Conservation (phyloP, 106 monocot species). For the Vanilla planifolia region DNA sequence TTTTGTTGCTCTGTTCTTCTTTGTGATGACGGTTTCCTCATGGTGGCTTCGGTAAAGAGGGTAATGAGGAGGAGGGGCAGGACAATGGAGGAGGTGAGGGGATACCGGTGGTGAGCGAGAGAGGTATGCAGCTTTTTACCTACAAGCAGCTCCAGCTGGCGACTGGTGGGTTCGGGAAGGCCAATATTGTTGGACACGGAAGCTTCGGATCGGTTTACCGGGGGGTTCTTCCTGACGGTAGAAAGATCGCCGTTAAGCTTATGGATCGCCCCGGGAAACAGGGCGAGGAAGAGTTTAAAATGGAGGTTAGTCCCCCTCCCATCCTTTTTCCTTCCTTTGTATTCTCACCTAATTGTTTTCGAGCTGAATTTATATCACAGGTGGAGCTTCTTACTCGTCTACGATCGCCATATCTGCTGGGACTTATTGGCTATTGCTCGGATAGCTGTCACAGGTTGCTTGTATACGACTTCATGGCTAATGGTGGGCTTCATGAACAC, state of each 20-base stretch:
- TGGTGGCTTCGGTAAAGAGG: background rate
- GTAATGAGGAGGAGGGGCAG: conserved; percentile 6
- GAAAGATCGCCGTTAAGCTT: conserved; percentile 92
- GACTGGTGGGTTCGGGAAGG: conserved; percentile 78
- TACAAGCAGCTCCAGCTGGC: conserved; percentile 86
- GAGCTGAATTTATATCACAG: conserved; percentile 20
- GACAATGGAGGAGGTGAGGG: conserved; percentile 8
- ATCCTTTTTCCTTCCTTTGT: background rate
- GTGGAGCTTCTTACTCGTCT: conserved; percentile 68
- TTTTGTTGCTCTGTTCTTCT: background rate
- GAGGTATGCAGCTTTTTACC: conserved; percentile 56
- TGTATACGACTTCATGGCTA: conserved; percentile 84
- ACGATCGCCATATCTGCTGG: conserved; percentile 46
- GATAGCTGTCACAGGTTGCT: conserved; percentile 51
- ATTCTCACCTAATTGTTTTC: background rate
- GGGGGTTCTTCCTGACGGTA: conserved; percentile 67
- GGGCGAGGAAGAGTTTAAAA: conserved; percentile 92
- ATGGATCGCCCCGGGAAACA: conserved; percentile 91
- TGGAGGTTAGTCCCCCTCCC: conserved; percentile 52
- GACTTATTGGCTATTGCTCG: conserved; percentile 67
- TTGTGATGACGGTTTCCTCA: conserved; percentile 1
- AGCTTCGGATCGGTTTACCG: conserved; percentile 92
- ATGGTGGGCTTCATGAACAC: conserved; percentile 76
- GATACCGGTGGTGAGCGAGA: conserved; percentile 24
- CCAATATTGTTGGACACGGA: conserved; percentile 71